phyloP scores from a whole-genome alignment of 805 yeast genomes.

The Hanseniaspora taiwanica region DNA sequence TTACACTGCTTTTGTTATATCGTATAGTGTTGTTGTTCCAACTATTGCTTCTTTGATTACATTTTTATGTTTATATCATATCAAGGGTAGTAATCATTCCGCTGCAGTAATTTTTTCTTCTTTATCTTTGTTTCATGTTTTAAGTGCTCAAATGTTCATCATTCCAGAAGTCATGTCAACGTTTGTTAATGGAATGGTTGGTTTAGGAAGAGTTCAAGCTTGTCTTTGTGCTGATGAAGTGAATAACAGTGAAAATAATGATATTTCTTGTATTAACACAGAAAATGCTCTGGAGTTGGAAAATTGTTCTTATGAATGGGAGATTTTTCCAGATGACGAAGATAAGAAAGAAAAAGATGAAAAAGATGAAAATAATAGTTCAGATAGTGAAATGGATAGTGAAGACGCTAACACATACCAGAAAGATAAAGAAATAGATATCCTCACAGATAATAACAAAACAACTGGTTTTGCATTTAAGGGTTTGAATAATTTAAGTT shows the following conservation, averaged over 20 bases:
- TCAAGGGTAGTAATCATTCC: constrained; percentile 23
- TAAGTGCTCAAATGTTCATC: constrained; percentile 41
- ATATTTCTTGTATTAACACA: not conserved
- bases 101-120: constrained; percentile 57
- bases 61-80: constrained; percentile 30
- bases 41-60: constrained; percentile 43
- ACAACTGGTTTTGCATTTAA: constrained; percentile 3
- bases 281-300: constrained; percentile 32
- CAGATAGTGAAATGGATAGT: not conserved
- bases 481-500: constrained; percentile 25
- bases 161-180: constrained; percentile 49
- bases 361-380: not conserved
- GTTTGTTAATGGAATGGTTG: constrained; percentile 39
- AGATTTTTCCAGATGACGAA: constrained; percentile 2
- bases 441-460: too few relatives aligned
- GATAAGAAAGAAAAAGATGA: not conserved
- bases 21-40: constrained; percentile 38
- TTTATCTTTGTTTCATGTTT: constrained; percentile 41
- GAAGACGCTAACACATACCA: too few relatives aligned
- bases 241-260: constrained; percentile 9
- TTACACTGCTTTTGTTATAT: constrained; percentile 39
- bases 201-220: constrained; percentile 33
- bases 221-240: constrained; percentile 27
- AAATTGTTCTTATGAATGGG: constrained; percentile 52
- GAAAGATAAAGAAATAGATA: too few relatives aligned